phyloP scores from a whole-genome alignment of 768 basidiomycete species.

The Pleurotus ostreatus region DNA sequence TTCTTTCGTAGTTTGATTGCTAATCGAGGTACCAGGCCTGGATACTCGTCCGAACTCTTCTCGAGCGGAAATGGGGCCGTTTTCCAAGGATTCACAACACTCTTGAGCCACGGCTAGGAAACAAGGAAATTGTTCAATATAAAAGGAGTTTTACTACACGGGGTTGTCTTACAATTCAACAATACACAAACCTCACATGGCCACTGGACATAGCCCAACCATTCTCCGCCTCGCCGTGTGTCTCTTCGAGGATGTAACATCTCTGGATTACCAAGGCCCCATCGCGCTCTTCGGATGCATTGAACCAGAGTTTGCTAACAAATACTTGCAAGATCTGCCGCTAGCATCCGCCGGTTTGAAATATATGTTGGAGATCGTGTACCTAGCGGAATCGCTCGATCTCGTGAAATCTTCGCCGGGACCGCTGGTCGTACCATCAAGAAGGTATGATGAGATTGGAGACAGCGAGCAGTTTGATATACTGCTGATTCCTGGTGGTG shows the following conservation, averaged over 20 bases:
- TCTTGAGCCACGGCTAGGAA: no score
- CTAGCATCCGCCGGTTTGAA: not conserved
- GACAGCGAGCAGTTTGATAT: conserved; percentile 21
- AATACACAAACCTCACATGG: no score
- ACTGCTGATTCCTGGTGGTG: conserved; percentile 26
- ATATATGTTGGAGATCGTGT: conserved; percentile 13
- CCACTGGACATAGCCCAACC: conserved; percentile 6
- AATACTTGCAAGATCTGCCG: no score
- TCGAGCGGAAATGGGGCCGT: no score
- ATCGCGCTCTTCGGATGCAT: conserved; percentile 24
- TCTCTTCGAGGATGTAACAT: conserved; percentile 24
- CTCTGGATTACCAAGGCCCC: conserved; percentile 28
- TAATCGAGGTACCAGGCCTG: no score
- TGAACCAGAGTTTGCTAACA: conserved; percentile 11
- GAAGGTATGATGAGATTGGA: conserved; percentile 20
- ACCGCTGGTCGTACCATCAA: conserved; percentile 14
- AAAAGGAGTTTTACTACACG: no score
- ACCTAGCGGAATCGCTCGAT: conserved; percentile 18
- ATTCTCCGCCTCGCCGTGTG: conserved; percentile 24
- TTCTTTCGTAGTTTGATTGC: no score
- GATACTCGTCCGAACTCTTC: no score
- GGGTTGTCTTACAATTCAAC: no score
- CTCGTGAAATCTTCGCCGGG: conserved; percentile 16
- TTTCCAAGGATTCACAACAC: no score
- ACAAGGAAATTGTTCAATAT: no score